These are phyloP conservation scores for Emergomyces orientalis DNA, from an alignment of 2,329 filamentous ascomycete species.

Conservation along the genomic window DNA sequence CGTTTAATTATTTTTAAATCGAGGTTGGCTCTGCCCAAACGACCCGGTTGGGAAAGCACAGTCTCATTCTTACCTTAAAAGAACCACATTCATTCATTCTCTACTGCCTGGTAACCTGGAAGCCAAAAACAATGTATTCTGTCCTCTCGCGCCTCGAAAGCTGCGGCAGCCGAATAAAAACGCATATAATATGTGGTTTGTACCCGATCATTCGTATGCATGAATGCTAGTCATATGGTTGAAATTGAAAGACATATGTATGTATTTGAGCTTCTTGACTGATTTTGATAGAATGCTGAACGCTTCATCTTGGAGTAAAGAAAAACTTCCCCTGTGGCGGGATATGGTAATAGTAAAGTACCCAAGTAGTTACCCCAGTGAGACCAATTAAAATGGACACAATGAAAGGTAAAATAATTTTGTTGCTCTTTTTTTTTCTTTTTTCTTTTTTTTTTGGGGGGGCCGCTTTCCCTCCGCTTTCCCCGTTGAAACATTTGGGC, in stretches of 20 bases:
- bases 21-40: not conserved
- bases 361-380: too few species aligned
- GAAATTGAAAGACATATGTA: not conserved
- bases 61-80: not conserved
- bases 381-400: too few species aligned
- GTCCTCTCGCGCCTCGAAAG: not conserved
- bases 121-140: not conserved
- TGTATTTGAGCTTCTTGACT: not conserved
- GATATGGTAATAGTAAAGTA: too few species aligned
- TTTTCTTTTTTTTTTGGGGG: constrained; percentile 3
- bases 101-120: not conserved
- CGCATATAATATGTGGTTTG: not conserved
- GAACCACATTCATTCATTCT: not conserved
- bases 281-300: not conserved
- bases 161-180: not conserved
- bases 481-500: too few species aligned
- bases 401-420: not conserved
- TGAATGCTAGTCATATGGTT: not conserved
- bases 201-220: not conserved
- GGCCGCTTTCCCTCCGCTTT: too few species aligned
- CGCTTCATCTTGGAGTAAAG: not conserved
- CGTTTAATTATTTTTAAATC: not conserved
- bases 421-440: not conserved
- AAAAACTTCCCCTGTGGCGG: not conserved
- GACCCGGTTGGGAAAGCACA: not conserved